Conservation (phyloP, 1,284 basidiomycete species). For the Malassezia yamatoensis region DNA sequence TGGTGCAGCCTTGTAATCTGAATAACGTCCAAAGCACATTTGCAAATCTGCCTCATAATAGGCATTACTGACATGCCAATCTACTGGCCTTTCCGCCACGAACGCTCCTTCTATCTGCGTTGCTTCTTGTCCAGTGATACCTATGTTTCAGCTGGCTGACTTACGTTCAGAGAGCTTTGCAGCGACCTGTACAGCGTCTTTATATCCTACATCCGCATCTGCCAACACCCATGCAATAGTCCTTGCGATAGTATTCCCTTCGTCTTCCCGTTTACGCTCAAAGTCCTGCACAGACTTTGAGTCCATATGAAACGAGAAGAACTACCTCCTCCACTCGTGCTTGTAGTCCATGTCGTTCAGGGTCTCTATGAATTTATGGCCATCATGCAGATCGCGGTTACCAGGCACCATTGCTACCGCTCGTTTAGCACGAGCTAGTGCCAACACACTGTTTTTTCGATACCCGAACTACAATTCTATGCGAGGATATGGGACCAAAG, state of each 20-base stretch:
- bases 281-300: too few relatives aligned
- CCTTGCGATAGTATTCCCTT: neutral
- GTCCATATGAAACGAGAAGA: neutral
- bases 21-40: neutral
- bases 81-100: neutral
- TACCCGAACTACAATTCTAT: too few relatives aligned
- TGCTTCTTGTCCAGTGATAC: neutral
- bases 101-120: neutral
- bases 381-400: too few relatives aligned
- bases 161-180: neutral
- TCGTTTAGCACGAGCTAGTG: too few relatives aligned
- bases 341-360: too few relatives aligned
- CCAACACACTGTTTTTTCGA: too few relatives aligned
- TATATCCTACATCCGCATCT: neutral
- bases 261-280: neutral
- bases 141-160: neutral
- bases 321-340: too few relatives aligned
- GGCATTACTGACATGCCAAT: conserved; percentile 6
- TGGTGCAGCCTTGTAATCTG: neutral
- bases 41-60: conserved; percentile 11
- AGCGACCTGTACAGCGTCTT: neutral
- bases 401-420: too few relatives aligned
- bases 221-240: neutral
- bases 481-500: neutral
- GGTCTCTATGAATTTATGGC: too few relatives aligned